Percentiles rank a stretch among this genome's conserved stretches.
These are phyloP conservation scores for Hygrocybe punicea DNA, from an alignment of 768 basidiomycete genomes.

Conservation along the genomic window DNA sequence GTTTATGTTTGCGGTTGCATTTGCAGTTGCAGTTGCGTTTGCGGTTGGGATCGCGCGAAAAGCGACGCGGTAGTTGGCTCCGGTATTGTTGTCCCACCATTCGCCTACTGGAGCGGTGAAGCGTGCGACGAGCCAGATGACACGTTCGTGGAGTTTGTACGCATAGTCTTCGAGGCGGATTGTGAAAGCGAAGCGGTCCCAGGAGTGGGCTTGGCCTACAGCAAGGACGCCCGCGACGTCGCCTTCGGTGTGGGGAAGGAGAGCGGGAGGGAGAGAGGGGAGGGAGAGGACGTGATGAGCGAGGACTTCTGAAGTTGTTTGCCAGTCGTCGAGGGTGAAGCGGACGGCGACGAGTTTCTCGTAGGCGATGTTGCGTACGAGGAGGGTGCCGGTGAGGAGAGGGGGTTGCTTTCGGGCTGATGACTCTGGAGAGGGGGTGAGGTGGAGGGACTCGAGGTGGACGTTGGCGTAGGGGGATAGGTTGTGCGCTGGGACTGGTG, in stretches of 20 bases:
- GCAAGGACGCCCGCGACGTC: slow-evolving; percentile 14
- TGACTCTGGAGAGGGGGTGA: slow-evolving; percentile 11
- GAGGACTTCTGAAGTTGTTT: slow-evolving; percentile 82
- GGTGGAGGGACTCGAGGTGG: slow-evolving; percentile 30
- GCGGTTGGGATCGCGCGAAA: slow-evolving; percentile 41
- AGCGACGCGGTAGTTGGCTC: slow-evolving; percentile 69
- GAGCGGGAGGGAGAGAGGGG: slow-evolving; percentile 29
- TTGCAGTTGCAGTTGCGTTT: slow-evolving; percentile 17
- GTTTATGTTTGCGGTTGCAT: slow-evolving; percentile 8
- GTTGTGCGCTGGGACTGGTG: slow-evolving; percentile 25
- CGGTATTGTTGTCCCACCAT: slow-evolving; percentile 92
- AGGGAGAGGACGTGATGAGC: slow-evolving; percentile 49
- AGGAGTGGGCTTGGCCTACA: slow-evolving; percentile 19
- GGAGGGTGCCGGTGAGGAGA: slow-evolving; percentile 64
- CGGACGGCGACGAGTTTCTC: slow-evolving; percentile 82
- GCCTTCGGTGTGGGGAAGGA: slow-evolving; percentile 8
- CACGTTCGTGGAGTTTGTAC: slow-evolving; percentile 45
- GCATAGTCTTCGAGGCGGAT: slow-evolving; percentile 73
- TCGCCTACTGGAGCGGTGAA: slow-evolving; percentile 48
- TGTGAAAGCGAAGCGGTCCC: slow-evolving; percentile 60
- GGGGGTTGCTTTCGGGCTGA: slow-evolving; percentile 14
- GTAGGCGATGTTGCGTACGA: slow-evolving; percentile 82
- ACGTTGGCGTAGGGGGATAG: slow-evolving; percentile 28
- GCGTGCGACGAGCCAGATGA: slow-evolving; percentile 60
- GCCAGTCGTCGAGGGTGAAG: slow-evolving; percentile 94